Evolutionary conservation across 768 basidiomycete genomes (phyloP).

Genomic region (Podaxis carcinomalis): DNA sequence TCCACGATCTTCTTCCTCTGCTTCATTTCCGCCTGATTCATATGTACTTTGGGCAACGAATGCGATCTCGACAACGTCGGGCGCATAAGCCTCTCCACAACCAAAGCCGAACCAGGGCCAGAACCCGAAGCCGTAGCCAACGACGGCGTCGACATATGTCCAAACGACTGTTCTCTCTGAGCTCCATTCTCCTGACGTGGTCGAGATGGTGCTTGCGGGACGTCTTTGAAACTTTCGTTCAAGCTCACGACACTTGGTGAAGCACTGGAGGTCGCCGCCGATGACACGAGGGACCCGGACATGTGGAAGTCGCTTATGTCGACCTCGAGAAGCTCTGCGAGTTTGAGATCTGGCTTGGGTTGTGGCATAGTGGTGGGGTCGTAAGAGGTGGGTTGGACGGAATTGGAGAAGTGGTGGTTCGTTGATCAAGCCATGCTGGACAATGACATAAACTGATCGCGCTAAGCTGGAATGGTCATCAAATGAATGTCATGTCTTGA

Average conservation of each 20-base stretch:
- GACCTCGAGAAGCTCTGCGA: conserved; percentile 3
- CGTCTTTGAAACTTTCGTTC: neutral
- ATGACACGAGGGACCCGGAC: neutral
- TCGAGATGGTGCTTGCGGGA: neutral
- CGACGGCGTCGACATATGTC: neutral
- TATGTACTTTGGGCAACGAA: conserved; percentile 38
- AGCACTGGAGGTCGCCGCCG: neutral
- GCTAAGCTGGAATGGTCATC: no score
- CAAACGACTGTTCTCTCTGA: neutral
- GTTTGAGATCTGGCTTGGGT: neutral
- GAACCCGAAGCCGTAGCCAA: neutral
- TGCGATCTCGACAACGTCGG: conserved; percentile 35
- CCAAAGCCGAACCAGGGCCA: neutral
- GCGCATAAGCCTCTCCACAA: neutral
- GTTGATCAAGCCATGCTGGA: no score
- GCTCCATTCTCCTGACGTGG: neutral
- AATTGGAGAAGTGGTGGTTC: no score
- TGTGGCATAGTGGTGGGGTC: neutral
- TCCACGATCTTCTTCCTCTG: conserved; percentile 28
- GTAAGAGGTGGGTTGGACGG: no score
- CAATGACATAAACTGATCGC: no score
- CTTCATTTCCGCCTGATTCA: conserved; percentile 23
- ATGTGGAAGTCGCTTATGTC: conserved; percentile 6
- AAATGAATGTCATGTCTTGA: no score
- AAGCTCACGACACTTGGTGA: conserved; percentile 1